These are phyloP conservation scores for Phalaenopsis hybrid DNA, from an alignment of 116 monocot species.

Conservation along the genomic window DNA sequence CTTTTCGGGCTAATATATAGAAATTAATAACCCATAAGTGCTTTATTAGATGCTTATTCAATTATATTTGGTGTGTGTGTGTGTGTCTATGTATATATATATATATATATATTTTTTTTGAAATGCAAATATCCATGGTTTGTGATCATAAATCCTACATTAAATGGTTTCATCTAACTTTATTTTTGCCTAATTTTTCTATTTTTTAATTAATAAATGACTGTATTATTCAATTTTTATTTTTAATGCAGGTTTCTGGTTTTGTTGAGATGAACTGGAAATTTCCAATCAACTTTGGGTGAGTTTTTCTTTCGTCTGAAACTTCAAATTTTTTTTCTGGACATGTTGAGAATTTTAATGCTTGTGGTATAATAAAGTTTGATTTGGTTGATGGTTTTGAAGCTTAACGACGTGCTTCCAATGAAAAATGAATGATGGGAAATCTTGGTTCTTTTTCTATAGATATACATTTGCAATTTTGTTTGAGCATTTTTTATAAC, in stretches of 20 bases:
- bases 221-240: background rate
- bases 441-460: background rate
- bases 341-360: background rate
- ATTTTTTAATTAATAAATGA: background rate
- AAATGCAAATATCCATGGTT: background rate
- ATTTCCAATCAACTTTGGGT: slow-evolving; percentile 14
- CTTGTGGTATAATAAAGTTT: background rate
- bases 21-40: background rate
- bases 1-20: background rate
- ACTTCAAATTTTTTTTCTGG: background rate
- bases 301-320: background rate
- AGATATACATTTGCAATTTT: background rate
- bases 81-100: no score
- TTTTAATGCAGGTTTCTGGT: background rate
- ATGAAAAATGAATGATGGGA: background rate
- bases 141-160: background rate
- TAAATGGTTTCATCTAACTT: background rate
- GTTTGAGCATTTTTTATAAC: background rate
- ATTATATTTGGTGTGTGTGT: background rate
- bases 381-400: background rate
- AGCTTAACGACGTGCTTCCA: background rate
- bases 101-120: no score
- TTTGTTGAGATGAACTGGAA: slow-evolving; percentile 13
- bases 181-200: background rate
- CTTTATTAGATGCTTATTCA: background rate